phyloP scores from a whole-genome alignment of 2,329 filamentous ascomycete species.

The Claviceps quebecensis region DNA sequence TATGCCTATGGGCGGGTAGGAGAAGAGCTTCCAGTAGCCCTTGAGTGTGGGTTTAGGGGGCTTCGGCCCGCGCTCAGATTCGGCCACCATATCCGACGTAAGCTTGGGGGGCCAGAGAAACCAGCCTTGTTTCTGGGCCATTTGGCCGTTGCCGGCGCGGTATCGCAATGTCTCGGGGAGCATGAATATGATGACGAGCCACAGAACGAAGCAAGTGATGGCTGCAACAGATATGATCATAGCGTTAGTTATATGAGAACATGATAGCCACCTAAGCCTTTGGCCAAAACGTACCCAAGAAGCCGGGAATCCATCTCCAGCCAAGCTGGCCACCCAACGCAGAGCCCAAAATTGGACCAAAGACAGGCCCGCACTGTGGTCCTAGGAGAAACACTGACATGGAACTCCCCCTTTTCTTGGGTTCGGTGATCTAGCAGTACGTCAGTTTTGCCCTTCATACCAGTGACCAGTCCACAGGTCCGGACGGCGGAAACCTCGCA shows the following conservation, averaged over 20 bases:
- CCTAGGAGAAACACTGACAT: conserved; percentile 29
- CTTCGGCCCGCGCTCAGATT: conserved; percentile 13
- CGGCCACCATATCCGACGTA: conserved; percentile 12
- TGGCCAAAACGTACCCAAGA: conserved; percentile 13
- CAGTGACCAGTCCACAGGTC: neutral
- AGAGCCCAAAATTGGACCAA: conserved; percentile 29
- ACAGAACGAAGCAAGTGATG: conserved; percentile 17
- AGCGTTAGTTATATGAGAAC: neutral
- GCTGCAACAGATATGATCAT: conserved; percentile 7
- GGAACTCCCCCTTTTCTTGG: conserved; percentile 22
- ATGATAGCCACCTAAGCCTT: neutral
- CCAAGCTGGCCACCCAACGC: conserved; percentile 18
- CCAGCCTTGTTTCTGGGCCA: conserved; percentile 10
- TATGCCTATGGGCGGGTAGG: conserved; percentile 19
- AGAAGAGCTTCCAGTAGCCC: conserved; percentile 16
- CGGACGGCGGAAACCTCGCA: neutral
- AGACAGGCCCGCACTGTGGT: conserved; percentile 28
- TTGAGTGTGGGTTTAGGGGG: conserved; percentile 16
- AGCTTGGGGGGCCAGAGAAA: conserved; percentile 11
- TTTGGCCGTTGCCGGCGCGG: conserved; percentile 27
- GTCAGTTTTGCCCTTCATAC: neutral
- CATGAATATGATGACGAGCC: conserved; percentile 16
- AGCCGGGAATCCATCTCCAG: conserved; percentile 32
- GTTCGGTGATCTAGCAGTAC: conserved; percentile 17
- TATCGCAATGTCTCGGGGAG: conserved; percentile 32